Evolutionary conservation across 495 filamentous ascomycete species (phyloP).

Genomic region (Trypethelium eluteriae): DNA sequence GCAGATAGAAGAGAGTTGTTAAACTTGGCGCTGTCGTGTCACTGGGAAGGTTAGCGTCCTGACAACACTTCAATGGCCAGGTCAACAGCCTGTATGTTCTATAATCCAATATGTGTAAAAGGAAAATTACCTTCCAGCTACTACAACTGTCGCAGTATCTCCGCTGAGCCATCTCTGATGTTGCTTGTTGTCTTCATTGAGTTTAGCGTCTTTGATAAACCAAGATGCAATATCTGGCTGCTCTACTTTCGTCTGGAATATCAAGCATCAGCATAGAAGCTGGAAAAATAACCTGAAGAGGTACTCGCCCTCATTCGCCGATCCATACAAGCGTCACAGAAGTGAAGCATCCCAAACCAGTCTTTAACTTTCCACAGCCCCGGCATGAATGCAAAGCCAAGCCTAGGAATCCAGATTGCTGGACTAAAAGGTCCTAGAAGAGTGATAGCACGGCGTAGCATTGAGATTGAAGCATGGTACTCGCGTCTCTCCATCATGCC

Average conservation of each 20-base stretch:
- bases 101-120: background rate
- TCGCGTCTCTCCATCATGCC: slow-evolving; percentile 34
- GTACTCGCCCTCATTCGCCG: slow-evolving; percentile 24
- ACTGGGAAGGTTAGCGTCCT: slow-evolving; percentile 44
- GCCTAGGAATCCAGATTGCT: slow-evolving; percentile 36
- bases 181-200: slow-evolving; percentile 19
- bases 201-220: background rate
- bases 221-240: slow-evolving; percentile 5
- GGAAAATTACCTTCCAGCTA: background rate
- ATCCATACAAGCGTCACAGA: slow-evolving; percentile 34
- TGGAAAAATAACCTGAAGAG: too few species aligned
- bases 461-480: background rate
- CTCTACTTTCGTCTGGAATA: background rate
- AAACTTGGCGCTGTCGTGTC: slow-evolving; percentile 29
- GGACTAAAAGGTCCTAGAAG: slow-evolving; percentile 33
- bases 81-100: background rate
- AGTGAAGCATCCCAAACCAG: slow-evolving; percentile 31
- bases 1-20: slow-evolving; percentile 24
- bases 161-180: background rate
- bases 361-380: slow-evolving; percentile 30
- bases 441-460: background rate
- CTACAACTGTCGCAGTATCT: background rate
- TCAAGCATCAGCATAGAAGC: background rate
- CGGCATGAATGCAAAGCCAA: slow-evolving; percentile 27
- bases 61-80: background rate